Base-by-base conservation (phyloP, 306 rosid genomes). In the Malus sylvestris region DNA sequence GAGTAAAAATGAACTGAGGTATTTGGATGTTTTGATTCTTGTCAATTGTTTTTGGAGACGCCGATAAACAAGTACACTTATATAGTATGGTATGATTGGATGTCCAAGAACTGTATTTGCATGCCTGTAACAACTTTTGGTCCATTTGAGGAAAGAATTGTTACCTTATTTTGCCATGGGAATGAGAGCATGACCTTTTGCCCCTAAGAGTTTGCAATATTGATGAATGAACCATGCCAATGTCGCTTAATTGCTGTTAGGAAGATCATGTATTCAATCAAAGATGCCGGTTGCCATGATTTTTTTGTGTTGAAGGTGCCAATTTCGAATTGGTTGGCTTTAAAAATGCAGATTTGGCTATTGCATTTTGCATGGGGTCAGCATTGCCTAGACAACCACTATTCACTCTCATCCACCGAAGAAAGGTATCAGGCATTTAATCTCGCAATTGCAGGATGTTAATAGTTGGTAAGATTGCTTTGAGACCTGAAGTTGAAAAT, bases 291-390 rank as follows among this genome's bases (percentile, higher is more conserved):
- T 96, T 96, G 90, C 90, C 91, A 87, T 92, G 87, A 87, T 90
- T 92, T 96, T 77, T 92, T 93, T 91, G 80, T 91, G 86, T 86
- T 92, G 89, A 91, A 93, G 97, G 93, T 96, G 97, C 97, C 98
- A 79, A 96, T 91, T 83, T 92, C 91, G 97, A 86, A 93, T 91
- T 92, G 98, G 98, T 88, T 96, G 99, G 93, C 93, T 96, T 92
- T 92, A 96, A 96, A 96, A 92, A 83, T 92, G 99, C 99, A 96
- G 99, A 96, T 96, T 89, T 88, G 97, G 93, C 94, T 82, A 85
- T 88, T 96, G 87, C 89, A 95, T 91, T 92, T 91, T 85, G 88
- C 93, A 86, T 83, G 97, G 97, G 97, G 91, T 86, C 99, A 81
- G 93, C 97, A 87, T 91, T 89, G 96, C 98, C 88, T 95, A 88